A percentile compares a stretch with the other conserved stretches of the same genome.
Evolutionary conservation across 306 rosid genomes (phyloP).

Genomic region (Cucurbita pepo): DNA sequence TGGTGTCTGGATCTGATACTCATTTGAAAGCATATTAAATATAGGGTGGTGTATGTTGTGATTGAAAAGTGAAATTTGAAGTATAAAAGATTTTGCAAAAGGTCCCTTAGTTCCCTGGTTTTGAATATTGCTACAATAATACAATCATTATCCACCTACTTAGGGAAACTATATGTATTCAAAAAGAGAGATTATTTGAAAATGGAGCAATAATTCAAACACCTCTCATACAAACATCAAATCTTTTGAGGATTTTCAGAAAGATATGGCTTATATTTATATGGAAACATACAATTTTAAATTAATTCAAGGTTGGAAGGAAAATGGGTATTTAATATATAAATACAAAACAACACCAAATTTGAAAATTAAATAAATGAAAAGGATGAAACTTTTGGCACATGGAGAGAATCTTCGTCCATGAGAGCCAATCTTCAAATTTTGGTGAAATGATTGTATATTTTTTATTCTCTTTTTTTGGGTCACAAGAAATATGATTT

Average conservation of each 20-base stretch:
- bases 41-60: too few relatives aligned
- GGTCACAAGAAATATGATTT: background rate
- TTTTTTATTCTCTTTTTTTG: background rate
- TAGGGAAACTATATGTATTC: background rate
- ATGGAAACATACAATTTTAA: background rate
- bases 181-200: background rate
- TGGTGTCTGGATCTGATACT: too few relatives aligned
- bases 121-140: background rate
- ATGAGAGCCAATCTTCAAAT: background rate
- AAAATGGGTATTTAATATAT: background rate
- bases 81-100: background rate
- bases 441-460: background rate
- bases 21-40: too few relatives aligned
- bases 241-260: background rate
- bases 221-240: background rate
- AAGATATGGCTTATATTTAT: background rate
- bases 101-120: background rate
- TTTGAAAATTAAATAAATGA: background rate
- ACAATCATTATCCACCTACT: background rate
- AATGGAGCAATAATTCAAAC: background rate
- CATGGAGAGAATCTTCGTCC: slow-evolving; percentile 1
- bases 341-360: background rate
- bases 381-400: background rate
- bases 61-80: too few relatives aligned
- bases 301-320: background rate